A percentile compares a stretch with the other conserved stretches of the same genome.
Evolutionary conservation across 148 eudicot genomes (phyloP).

Genomic region (Fallopia convolvulus): DNA sequence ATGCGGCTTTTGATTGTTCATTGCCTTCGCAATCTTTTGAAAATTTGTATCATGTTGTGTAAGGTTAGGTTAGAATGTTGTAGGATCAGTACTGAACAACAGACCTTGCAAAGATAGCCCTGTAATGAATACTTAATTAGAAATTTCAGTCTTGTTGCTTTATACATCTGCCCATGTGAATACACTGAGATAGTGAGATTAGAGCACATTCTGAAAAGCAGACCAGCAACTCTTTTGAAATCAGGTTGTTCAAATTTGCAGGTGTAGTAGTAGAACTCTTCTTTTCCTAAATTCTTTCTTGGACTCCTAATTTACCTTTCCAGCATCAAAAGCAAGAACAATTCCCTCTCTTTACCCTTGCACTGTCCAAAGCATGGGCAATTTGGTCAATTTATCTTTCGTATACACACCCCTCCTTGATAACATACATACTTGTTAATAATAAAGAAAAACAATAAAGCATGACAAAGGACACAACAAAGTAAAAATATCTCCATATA

Average conservation of each 20-base stretch:
- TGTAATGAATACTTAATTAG: background rate
- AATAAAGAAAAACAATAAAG: background rate
- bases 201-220: conserved; percentile 3
- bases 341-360: background rate
- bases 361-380: conserved; percentile 7
- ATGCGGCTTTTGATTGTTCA: background rate
- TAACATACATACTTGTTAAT: background rate
- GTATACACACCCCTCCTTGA: no score
- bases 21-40: background rate
- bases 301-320: conserved; percentile 12
- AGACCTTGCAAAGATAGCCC: background rate
- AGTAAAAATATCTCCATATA: background rate
- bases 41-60: background rate
- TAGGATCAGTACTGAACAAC: background rate
- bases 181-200: conserved; percentile 3
- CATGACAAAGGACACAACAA: background rate
- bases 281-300: conserved; percentile 9
- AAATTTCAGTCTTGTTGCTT: conserved; percentile 2
- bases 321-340: conserved; percentile 21
- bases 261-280: background rate
- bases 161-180: conserved; percentile 7
- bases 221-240: conserved; percentile 1
- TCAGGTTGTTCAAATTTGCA: conserved; percentile 2
- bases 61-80: background rate
- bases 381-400: conserved; percentile 1